Base-by-base conservation (phyloP, 1,139 yeast species). In the Saccharomycopsis phalli region DNA sequence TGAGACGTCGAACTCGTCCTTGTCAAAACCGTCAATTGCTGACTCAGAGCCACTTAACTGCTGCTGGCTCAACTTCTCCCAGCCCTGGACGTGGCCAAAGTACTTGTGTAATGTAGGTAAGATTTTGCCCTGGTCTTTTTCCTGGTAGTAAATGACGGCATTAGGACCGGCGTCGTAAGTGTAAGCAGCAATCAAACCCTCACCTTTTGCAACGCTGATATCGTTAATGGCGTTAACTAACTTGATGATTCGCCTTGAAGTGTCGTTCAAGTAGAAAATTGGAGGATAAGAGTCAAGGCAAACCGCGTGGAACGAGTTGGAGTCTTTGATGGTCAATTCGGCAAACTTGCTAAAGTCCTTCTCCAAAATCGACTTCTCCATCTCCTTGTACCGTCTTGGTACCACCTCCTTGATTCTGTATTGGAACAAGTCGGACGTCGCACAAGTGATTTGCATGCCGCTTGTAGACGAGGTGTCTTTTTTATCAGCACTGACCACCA, bases 141-240 rank as follows among this genome's bases (percentile, higher is more conserved):
- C 71, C 56, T 81, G 76, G 59, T 88, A 91, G 66, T 91, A 91
- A 48, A 91, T 74, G 37, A 91, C 99, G 11, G 96, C 95, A 63
- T 91, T 91, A 59, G 99, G 98, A 55, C 99, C 99, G 30, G 99
- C 99, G 60, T 91, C 99, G 56, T 82, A 91, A 2, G 99, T 93
- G 62, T 91, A 91, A 28, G 97, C 97, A 19, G 95, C 96, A 41
- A 87, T 69, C 41, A 58, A 57, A 4, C 38, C 40, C 3, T 40
- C 31, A n/a, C 42, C 45, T 14, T 22, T 27, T 3, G 66, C 66
- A 8, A 49, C 50, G 21, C 41, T 36, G 2, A 56, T 36, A 49
- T 69, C 78, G 57, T 91, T 91, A 59, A 91, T 75, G 44, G 69
- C 66, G 60, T 91, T 94, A 28, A 88, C 74, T 44, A 87, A 68